These are phyloP conservation scores for Kluyveromyces sp. DNA, from an alignment of 1,139 yeast species.

Conservation along the genomic window DNA sequence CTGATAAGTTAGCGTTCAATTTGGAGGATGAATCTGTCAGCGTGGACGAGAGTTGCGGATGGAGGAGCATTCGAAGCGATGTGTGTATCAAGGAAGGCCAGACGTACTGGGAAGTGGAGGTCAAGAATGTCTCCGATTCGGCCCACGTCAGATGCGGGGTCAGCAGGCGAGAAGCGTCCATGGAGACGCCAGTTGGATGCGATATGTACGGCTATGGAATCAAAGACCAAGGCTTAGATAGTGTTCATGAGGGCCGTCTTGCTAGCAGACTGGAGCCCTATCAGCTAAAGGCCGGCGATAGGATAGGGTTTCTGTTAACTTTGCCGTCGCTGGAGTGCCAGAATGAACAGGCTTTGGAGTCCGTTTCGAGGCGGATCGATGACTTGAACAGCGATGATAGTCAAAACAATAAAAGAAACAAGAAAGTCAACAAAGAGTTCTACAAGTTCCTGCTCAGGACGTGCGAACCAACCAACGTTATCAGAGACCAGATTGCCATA, in stretches of 20 bases:
- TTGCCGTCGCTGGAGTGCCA: conserved; percentile 53
- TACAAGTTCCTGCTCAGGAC: conserved; percentile 26
- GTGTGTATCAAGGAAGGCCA: conserved; percentile 71
- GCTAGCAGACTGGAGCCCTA: conserved; percentile 13
- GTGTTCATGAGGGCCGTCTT: conserved; percentile 45
- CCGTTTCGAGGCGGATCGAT: conserved; percentile 29
- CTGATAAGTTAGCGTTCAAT: conserved; percentile 50
- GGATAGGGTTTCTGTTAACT: conserved; percentile 69
- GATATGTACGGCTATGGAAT: conserved; percentile 93
- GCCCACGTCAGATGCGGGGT: conserved; percentile 76
- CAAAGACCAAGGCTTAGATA: conserved; percentile 75
- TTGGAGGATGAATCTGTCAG: conserved; percentile 31
- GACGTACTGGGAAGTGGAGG: conserved; percentile 62
- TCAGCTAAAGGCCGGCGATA: conserved; percentile 63
- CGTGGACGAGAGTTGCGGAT: conserved; percentile 57
- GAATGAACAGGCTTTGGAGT: conserved; percentile 32
- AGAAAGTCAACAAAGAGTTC: conserved; percentile 21
- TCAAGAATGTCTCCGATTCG: conserved; percentile 26
- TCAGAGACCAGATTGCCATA: conserved; percentile 84
- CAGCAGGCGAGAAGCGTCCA: conserved; percentile 75
- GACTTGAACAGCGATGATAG: conserved; percentile 17
- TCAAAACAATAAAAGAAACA: conserved; percentile 16
- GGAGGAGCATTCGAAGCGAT: conserved; percentile 75
- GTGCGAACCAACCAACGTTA: conserved; percentile 31
- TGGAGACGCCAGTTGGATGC: conserved; percentile 94